phyloP scores from a whole-genome alignment of 2,329 filamentous ascomycete species.

The Penicillium sp. region DNA sequence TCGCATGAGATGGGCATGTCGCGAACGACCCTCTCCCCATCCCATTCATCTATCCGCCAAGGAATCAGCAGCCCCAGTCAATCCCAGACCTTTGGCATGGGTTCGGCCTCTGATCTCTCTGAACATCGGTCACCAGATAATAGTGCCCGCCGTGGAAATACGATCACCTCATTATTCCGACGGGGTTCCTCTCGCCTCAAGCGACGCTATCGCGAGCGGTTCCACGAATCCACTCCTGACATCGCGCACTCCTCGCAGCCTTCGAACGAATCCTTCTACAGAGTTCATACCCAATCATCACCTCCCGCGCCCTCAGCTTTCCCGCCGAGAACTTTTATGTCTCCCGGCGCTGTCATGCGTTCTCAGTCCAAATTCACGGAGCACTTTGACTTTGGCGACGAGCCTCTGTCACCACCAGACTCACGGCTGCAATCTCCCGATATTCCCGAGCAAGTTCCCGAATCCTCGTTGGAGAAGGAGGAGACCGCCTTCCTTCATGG shows the following conservation, averaged over 20 bases:
- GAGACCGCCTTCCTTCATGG: constrained; percentile 23
- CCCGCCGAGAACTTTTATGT: constrained; percentile 43
- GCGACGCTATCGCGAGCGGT: constrained; percentile 52
- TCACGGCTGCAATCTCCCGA: constrained; percentile 79
- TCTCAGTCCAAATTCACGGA: constrained; percentile 90
- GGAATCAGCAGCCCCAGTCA: constrained; percentile 50
- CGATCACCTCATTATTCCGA: constrained; percentile 74
- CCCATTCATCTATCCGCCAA: constrained; percentile 47
- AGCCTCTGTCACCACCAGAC: constrained; percentile 79
- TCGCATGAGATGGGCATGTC: constrained; percentile 37
- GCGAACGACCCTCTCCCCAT: constrained; percentile 31
- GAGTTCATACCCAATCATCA: constrained; percentile 52
- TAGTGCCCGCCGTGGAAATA: constrained; percentile 44
- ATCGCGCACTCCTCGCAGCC: constrained; percentile 90
- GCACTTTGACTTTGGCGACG: constrained; percentile 70
- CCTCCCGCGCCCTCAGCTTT: constrained; percentile 32
- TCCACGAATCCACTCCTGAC: constrained; percentile 63
- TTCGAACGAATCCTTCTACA: constrained; percentile 79
- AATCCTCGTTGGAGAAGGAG: constrained; percentile 22
- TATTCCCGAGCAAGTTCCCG: constrained; percentile 40
- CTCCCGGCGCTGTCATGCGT: constrained; percentile 64
- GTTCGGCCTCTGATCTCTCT: constrained; percentile 53
- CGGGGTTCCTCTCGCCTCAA: constrained; percentile 58
- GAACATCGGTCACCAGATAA: constrained; percentile 57
- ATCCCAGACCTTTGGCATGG: constrained; percentile 53